Evolutionary conservation across 306 rosid species (phyloP).

Genomic region (Corylus heterophylla): DNA sequence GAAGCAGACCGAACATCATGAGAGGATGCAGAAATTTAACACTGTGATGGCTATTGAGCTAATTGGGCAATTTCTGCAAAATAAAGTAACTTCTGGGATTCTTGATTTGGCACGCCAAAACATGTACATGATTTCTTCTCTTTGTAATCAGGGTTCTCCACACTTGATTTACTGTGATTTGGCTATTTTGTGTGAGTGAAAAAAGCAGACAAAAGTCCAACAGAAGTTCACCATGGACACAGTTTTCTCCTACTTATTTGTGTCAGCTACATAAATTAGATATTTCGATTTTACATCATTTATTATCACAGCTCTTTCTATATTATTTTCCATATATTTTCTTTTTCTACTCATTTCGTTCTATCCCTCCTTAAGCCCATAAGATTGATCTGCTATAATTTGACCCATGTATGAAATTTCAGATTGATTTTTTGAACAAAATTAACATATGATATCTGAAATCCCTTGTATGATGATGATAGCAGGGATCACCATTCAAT

Average conservation of each 20-base stretch:
- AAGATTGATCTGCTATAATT: neutral
- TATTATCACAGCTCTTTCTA: neutral
- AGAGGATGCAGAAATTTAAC: conserved; percentile 60
- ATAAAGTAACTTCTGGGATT: conserved; percentile 63
- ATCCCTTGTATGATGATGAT: neutral
- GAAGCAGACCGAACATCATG: conserved; percentile 53
- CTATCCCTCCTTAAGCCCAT: neutral
- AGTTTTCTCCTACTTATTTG: conserved; percentile 10
- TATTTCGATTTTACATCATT: neutral
- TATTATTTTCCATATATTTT: neutral
- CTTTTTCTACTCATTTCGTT: neutral
- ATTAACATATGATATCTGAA: neutral
- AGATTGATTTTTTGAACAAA: neutral
- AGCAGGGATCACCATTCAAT: neutral
- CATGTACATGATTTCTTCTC: conserved; percentile 50
- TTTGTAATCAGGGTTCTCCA: neutral
- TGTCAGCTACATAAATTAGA: conserved; percentile 7
- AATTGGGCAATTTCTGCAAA: conserved; percentile 71
- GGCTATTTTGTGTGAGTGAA: neutral
- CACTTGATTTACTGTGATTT: neutral
- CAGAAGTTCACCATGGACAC: neutral
- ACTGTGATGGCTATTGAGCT: conserved; percentile 74
- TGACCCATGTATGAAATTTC: neutral
- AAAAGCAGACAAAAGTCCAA: neutral
- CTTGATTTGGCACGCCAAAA: conserved; percentile 73